A percentile compares a stretch with the other conserved stretches of the same genome.
Conservation (phyloP, 2,329 filamentous ascomycete species). For the Aspergillaceae sp. region DNA sequence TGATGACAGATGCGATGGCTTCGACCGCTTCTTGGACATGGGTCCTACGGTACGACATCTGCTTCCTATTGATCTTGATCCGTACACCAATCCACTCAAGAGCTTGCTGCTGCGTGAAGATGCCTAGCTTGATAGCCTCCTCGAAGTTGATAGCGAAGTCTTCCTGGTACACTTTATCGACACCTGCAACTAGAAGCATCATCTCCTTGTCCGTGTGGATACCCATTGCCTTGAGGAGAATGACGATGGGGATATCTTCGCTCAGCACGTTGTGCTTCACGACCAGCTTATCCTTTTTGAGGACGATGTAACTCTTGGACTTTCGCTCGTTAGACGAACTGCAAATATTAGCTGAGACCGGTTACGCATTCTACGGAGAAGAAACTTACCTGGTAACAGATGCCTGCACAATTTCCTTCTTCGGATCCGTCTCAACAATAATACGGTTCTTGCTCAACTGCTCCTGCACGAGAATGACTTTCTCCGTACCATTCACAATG, state of each 20-base stretch:
- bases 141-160: slow-evolving; percentile 95
- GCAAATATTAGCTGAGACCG: slow-evolving; percentile 9
- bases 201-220: slow-evolving; percentile 94
- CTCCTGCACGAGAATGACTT: slow-evolving; percentile 96
- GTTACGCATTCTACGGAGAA: not conserved
- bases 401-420: slow-evolving; percentile 88
- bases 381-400: slow-evolving; percentile 64
- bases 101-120: slow-evolving; percentile 91
- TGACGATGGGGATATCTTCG: slow-evolving; percentile 90
- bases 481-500: slow-evolving; percentile 94
- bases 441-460: slow-evolving; percentile 98
- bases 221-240: slow-evolving; percentile 86
- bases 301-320: slow-evolving; percentile 89
- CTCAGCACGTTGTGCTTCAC: slow-evolving; percentile 87
- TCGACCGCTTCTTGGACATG: slow-evolving; percentile 88
- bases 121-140: slow-evolving; percentile 70
- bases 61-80: slow-evolving; percentile 73
- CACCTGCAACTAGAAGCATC: slow-evolving; percentile 78
- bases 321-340: slow-evolving; percentile 97
- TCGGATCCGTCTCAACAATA: slow-evolving; percentile 86
- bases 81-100: slow-evolving; percentile 82
- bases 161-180: slow-evolving; percentile 83
- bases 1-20: slow-evolving; percentile 82
- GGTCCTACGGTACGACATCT: slow-evolving; percentile 58
- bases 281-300: slow-evolving; percentile 87